Conservation (phyloP, 2,329 filamentous ascomycete species). For the Periglandula ipomoeae region DNA sequence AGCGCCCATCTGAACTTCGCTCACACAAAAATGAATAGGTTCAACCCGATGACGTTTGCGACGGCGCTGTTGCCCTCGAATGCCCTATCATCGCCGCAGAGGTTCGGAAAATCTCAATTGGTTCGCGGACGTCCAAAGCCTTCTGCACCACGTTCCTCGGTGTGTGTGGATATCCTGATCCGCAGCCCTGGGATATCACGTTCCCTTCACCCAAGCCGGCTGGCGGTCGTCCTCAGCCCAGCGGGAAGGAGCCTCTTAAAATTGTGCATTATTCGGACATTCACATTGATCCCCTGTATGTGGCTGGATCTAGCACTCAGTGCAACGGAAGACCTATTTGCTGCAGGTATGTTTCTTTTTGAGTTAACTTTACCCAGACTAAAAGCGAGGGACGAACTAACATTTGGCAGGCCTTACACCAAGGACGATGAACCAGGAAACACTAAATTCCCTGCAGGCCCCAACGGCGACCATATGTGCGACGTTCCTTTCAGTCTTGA, state of each 20-base stretch:
- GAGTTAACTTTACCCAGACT: not conserved
- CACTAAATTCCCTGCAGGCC: slow-evolving; percentile 39
- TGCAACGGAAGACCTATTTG: slow-evolving; percentile 49
- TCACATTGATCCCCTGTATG: slow-evolving; percentile 48
- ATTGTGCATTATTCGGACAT: slow-evolving; percentile 53
- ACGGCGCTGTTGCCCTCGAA: slow-evolving; percentile 40
- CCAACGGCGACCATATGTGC: slow-evolving; percentile 43
- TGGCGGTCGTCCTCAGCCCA: slow-evolving; percentile 28
- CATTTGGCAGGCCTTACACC: slow-evolving; percentile 31
- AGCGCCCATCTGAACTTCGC: not conserved
- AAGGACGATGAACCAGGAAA: slow-evolving; percentile 36
- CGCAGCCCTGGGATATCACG: slow-evolving; percentile 31
- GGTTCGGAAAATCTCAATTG: slow-evolving; percentile 36
- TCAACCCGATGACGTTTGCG: slow-evolving; percentile 46
- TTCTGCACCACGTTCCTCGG: slow-evolving; percentile 46
- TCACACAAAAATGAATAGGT: slow-evolving; percentile 20
- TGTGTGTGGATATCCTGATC: slow-evolving; percentile 38
- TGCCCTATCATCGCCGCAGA: slow-evolving; percentile 43
- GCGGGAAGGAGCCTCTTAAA: slow-evolving; percentile 37
- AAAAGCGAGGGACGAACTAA: not conserved
- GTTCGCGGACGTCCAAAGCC: slow-evolving; percentile 39
- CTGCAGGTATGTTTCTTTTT: slow-evolving; percentile 32
- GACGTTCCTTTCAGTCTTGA: slow-evolving; percentile 42
- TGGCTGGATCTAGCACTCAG: slow-evolving; percentile 40
- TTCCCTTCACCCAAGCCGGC: slow-evolving; percentile 34